These are phyloP conservation scores for Zygosaccharomyces pseudorouxii DNA, from an alignment of 805 yeast genomes.

Conservation along the genomic window DNA sequence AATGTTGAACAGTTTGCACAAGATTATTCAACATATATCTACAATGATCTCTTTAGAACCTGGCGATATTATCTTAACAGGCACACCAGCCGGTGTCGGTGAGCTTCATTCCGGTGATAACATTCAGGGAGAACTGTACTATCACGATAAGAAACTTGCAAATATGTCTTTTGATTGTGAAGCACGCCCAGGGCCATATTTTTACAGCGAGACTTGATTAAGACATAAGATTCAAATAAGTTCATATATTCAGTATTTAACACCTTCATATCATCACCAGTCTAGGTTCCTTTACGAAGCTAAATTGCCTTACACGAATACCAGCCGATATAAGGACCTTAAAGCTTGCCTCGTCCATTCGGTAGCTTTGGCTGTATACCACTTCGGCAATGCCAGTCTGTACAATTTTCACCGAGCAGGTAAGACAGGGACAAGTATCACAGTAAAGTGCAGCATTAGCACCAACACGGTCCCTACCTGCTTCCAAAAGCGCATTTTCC, in stretches of 20 bases:
- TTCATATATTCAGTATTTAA: neutral
- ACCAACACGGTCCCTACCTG: conserved; percentile 84
- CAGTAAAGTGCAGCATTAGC: conserved; percentile 67
- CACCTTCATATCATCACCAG: conserved; percentile 17
- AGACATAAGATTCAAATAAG: neutral
- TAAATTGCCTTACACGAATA: conserved; percentile 60
- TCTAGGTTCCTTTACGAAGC: conserved; percentile 29
- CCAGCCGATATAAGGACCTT: conserved; percentile 71
- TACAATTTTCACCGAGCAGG: conserved; percentile 92
- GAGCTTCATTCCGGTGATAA: conserved; percentile 71
- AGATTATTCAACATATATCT: conserved; percentile 74
- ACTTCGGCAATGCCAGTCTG: conserved; percentile 90
- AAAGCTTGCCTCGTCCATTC: conserved; percentile 81
- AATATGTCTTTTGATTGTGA: conserved; percentile 40
- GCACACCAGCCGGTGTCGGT: conserved; percentile 99
- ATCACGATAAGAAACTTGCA: conserved; percentile 52
- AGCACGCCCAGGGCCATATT: conserved; percentile 56
- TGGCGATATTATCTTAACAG: conserved; percentile 89
- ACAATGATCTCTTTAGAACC: conserved; percentile 85
- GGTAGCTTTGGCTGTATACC: conserved; percentile 85
- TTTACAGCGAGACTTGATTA: conserved; percentile 41
- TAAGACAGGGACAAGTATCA: conserved; percentile 95
- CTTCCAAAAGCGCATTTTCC: conserved; percentile 90
- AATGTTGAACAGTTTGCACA: conserved; percentile 86
- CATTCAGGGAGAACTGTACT: conserved; percentile 57